Percentiles rank a stretch among this genome's conserved stretches.
Evolutionary conservation across 352 stramenopile species (phyloP).

Genomic region (Thalassiosira oceanica): DNA sequence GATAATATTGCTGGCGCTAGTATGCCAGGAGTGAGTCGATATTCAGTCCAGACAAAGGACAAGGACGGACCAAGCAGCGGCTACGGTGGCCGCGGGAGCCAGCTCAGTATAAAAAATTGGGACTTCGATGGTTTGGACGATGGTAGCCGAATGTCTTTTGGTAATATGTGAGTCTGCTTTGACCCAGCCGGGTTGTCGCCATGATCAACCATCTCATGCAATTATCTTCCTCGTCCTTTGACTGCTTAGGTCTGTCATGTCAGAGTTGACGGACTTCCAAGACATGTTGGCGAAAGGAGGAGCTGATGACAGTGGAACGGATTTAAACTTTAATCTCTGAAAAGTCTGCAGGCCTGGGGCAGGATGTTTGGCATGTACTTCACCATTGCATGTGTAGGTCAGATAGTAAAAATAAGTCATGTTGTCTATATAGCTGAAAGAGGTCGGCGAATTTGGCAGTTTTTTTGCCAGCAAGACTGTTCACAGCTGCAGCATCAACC

Average conservation of each 20-base stretch:
- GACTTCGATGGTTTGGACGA: conserved; percentile 19
- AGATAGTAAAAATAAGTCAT: too few species aligned
- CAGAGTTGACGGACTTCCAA: conserved; percentile 36
- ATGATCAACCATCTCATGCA: conserved; percentile 4
- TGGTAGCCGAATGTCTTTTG: conserved; percentile 36
- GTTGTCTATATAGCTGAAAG: too few species aligned
- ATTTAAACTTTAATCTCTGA: too few species aligned
- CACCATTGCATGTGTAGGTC: too few species aligned
- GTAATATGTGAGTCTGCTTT: conserved; percentile 26
- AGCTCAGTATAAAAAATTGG: conserved; percentile 11
- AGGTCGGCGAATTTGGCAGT: too few species aligned
- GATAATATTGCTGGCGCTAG: conserved; percentile 1
- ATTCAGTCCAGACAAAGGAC: conserved; percentile 17
- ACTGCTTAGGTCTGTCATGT: conserved; percentile 37
- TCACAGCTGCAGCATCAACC: too few species aligned
- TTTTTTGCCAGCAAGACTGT: too few species aligned
- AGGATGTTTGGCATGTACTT: too few species aligned
- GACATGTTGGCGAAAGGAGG: conserved; percentile 15
- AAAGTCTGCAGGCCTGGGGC: too few species aligned
- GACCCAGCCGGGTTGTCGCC: background rate
- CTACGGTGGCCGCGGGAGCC: background rate
- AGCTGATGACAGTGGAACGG: too few species aligned
- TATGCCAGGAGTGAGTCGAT: too few species aligned
- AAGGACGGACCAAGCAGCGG: conserved; percentile 10
- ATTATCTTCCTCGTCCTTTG: background rate